phyloP scores from a whole-genome alignment of 495 filamentous ascomycete species.

The Aspergillus bridgeri region DNA sequence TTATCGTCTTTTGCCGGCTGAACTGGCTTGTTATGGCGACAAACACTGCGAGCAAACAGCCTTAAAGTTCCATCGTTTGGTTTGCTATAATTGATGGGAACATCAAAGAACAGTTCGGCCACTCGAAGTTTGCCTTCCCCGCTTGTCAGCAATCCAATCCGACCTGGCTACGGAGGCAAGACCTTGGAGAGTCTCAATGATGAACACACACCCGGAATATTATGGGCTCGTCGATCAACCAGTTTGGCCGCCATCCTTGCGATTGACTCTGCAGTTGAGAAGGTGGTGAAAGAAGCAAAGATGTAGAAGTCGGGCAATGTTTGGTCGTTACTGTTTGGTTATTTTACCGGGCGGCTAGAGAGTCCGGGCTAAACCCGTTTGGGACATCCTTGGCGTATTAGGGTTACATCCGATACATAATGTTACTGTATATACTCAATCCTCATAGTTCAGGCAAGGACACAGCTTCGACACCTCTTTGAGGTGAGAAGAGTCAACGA shows the following conservation, averaged over 20 bases:
- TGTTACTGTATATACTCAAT: too few species aligned
- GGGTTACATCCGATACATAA: too few species aligned
- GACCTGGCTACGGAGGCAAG: background rate
- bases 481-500: too few species aligned
- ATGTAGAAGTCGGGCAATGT: too few species aligned
- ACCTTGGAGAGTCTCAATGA: background rate
- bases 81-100: constrained; percentile 71
- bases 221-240: constrained; percentile 42
- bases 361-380: too few species aligned
- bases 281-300: too few species aligned
- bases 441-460: too few species aligned
- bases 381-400: too few species aligned
- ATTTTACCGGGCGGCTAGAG: too few species aligned
- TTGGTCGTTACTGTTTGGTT: too few species aligned
- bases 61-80: constrained; percentile 58
- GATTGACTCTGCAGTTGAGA: background rate
- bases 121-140: constrained; percentile 66
- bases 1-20: constrained; percentile 48
- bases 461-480: too few species aligned
- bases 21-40: constrained; percentile 60
- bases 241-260: constrained; percentile 40
- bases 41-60: constrained; percentile 72
- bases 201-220: constrained; percentile 36
- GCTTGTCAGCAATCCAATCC: constrained; percentile 5
- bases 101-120: constrained; percentile 80